Evolutionary conservation across 768 basidiomycete species (phyloP).

Genomic region (Asterophora lycoperdoides): DNA sequence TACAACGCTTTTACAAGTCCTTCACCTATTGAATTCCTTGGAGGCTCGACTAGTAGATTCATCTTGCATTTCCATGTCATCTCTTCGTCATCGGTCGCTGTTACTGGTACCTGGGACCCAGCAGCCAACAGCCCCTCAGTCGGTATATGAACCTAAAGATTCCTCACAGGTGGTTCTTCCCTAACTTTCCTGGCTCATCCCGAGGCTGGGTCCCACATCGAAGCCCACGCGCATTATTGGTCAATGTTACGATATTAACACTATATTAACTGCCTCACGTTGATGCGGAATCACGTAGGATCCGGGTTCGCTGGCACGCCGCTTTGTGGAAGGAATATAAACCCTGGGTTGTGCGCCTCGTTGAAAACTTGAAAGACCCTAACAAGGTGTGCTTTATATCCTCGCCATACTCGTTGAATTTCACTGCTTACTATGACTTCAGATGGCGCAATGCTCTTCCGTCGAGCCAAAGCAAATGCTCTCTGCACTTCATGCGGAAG

Average conservation of each 20-base stretch:
- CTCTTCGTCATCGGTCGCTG: no score
- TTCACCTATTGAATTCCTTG: no score
- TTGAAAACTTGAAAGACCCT: no score
- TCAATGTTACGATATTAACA: no score
- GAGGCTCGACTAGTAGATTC: no score
- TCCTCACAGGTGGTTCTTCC: no score
- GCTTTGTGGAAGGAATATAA: neutral
- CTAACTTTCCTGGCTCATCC: neutral
- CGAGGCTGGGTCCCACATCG: neutral
- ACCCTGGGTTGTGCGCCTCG: neutral
- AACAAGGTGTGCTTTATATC: neutral
- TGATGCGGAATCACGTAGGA: neutral
- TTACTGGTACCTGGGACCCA: no score
- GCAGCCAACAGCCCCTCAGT: no score
- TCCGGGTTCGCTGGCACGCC: neutral
- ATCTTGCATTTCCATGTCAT: no score
- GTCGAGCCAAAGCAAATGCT: conserved; percentile 6
- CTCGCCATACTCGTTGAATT: neutral
- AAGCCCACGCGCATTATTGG: neutral
- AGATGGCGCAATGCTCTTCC: conserved; percentile 1
- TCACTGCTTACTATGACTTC: neutral
- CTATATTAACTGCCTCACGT: neutral
- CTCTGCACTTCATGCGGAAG: conserved; percentile 21
- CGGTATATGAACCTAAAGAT: no score
- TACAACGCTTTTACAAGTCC: no score